Conservation (phyloP, 2,329 filamentous ascomycete species). For the Pestalotiopsis fici region DNA sequence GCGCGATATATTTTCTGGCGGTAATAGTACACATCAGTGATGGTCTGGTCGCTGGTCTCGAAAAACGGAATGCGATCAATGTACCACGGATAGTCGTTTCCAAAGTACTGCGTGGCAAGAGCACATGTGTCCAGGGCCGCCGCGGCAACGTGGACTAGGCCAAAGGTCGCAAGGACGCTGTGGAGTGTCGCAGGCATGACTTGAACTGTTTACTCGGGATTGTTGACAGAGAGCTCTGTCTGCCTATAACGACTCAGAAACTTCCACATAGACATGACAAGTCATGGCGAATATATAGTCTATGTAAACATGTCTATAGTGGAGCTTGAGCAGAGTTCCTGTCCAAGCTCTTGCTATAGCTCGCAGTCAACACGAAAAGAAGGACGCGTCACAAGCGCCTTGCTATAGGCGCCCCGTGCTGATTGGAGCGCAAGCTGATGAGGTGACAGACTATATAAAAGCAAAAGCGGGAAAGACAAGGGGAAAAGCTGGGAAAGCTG, state of each 20-base stretch:
- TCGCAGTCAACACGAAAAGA: background rate
- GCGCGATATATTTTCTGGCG: constrained; percentile 44
- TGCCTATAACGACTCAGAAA: background rate
- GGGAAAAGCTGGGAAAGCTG: background rate
- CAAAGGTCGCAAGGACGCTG: background rate
- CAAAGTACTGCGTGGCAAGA: constrained; percentile 28
- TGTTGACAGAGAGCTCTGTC: background rate
- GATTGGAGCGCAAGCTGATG: background rate
- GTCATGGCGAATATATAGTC: background rate
- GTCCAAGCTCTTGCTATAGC: background rate
- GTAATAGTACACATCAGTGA: constrained; percentile 45
- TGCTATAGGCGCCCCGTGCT: background rate
- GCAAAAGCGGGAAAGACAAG: background rate
- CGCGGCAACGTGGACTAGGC: background rate
- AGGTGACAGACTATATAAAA: background rate
- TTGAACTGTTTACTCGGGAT: background rate
- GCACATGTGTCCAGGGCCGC: background rate
- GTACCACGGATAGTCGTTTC: constrained; percentile 41
- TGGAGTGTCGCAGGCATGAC: background rate
- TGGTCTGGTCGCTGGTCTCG: constrained; percentile 34
- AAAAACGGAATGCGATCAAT: constrained; percentile 37
- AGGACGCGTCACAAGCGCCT: background rate
- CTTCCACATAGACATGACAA: too few relatives aligned
- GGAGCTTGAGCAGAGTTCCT: background rate
- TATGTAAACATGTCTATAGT: background rate